phyloP scores from a whole-genome alignment of 1,284 basidiomycete genomes.

The Ceratobasidium sp. region DNA sequence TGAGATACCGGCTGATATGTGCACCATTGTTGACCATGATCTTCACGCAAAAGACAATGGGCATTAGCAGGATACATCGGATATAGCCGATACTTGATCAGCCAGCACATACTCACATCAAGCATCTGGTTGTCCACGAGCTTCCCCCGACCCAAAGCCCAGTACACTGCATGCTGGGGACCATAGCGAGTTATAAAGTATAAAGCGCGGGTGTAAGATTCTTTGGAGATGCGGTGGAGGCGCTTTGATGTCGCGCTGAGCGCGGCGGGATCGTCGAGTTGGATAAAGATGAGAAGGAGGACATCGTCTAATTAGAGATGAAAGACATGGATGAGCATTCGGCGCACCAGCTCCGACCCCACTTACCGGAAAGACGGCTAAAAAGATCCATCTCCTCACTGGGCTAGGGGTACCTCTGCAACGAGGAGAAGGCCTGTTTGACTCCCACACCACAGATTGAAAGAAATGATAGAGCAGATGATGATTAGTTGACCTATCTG shows the following conservation, averaged over 20 bases:
- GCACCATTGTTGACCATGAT: slow-evolving; percentile 78
- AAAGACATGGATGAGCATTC: not conserved
- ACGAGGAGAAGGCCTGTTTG: slow-evolving; percentile 31
- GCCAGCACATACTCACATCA: slow-evolving; percentile 65
- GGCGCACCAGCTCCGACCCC: not conserved
- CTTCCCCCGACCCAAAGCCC: slow-evolving; percentile 75
- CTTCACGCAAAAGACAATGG: slow-evolving; percentile 56
- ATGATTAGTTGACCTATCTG: not conserved
- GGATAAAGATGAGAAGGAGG: slow-evolving; percentile 76
- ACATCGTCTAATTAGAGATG: slow-evolving; percentile 68
- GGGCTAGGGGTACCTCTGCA: slow-evolving; percentile 43
- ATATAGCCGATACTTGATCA: slow-evolving; percentile 11
- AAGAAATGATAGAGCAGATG: not conserved
- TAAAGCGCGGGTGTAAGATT: slow-evolving; percentile 77
- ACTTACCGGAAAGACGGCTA: slow-evolving; percentile 40
- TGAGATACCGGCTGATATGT: slow-evolving; percentile 78
- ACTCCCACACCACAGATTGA: slow-evolving; percentile 16
- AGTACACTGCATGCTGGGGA: slow-evolving; percentile 73
- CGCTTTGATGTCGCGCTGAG: slow-evolving; percentile 70
- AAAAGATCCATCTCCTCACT: slow-evolving; percentile 42
- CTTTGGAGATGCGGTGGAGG: slow-evolving; percentile 71
- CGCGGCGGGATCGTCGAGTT: slow-evolving; percentile 71
- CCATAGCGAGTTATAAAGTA: slow-evolving; percentile 81
- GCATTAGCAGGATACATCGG: slow-evolving; percentile 18
- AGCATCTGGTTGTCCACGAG: slow-evolving; percentile 73